These are phyloP conservation scores for Eutrema salsugineum DNA, from an alignment of 441 rosid species.

Conservation along the genomic window DNA sequence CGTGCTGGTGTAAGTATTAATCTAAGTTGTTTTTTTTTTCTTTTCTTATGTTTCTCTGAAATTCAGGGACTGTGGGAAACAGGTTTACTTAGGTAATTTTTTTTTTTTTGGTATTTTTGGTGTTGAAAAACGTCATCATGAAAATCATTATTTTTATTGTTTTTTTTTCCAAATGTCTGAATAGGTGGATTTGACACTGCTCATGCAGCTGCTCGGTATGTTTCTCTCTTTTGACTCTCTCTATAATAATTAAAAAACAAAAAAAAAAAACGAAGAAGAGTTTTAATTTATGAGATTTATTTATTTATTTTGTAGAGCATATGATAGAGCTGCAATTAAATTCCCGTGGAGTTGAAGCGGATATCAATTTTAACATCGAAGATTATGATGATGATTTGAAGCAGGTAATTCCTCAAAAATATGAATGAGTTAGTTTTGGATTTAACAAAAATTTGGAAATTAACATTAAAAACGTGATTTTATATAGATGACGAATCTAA, in stretches of 20 bases:
- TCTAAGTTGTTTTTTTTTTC: background rate
- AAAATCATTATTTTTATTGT: background rate
- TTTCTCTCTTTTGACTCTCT: constrained; percentile 10
- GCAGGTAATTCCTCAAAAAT: constrained; percentile 46
- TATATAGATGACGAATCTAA: constrained; percentile 59
- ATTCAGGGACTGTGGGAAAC: constrained; percentile 99
- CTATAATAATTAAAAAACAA: background rate
- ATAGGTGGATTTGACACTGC: constrained; percentile 99
- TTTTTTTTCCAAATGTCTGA: constrained; percentile 7
- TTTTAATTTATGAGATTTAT: background rate
- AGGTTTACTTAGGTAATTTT: constrained; percentile 85
- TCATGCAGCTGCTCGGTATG: constrained; percentile 98
- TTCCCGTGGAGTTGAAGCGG: constrained; percentile 91
- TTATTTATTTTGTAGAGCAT: constrained; percentile 53
- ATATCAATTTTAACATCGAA: constrained; percentile 80
- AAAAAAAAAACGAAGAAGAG: background rate
- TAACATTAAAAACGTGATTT: too few species aligned
- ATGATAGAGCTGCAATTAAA: constrained; percentile 98
- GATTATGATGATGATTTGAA: constrained; percentile 93
- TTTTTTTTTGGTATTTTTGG: background rate
- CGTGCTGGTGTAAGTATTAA: background rate
- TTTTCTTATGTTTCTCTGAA: constrained; percentile 11
- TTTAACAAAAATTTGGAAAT: background rate
- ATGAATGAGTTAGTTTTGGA: too few species aligned
- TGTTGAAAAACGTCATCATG: constrained; percentile 17